A percentile compares a stretch with the other conserved stretches of the same genome.
These are phyloP conservation scores for Botrytis cinerea DNA, from an alignment of 2,329 filamentous ascomycete species.

Conservation along the genomic window DNA sequence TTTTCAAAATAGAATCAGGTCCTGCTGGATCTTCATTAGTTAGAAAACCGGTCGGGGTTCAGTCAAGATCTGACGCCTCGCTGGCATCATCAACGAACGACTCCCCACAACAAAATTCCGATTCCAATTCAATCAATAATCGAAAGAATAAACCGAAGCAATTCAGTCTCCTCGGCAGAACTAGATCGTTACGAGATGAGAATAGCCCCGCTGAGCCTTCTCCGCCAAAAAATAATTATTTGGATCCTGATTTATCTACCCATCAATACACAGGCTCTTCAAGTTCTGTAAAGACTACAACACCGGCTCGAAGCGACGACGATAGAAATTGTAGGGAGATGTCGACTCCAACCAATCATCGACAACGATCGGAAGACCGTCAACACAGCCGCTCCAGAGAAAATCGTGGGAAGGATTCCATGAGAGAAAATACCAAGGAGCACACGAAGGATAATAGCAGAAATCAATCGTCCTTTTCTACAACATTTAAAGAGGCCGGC, in stretches of 20 bases:
- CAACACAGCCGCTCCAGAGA: conserved; percentile 47
- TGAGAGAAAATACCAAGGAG: conserved; percentile 37
- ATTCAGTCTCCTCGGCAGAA: conserved; percentile 44
- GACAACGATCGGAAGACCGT: conserved; percentile 76
- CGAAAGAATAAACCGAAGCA: conserved; percentile 41
- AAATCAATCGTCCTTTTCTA: conserved; percentile 44
- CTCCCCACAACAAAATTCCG: conserved; percentile 27
- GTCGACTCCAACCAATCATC: conserved; percentile 58
- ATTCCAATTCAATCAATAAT: conserved; percentile 27
- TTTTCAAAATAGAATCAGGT: conserved; percentile 32
- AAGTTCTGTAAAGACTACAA: conserved; percentile 56
- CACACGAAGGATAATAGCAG: conserved; percentile 26
- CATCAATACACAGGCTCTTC: conserved; percentile 41
- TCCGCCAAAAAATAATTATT: conserved; percentile 24
- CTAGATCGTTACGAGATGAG: conserved; percentile 49
- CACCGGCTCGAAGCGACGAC: conserved; percentile 57
- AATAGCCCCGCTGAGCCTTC: conserved; percentile 29
- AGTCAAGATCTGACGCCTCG: conserved; percentile 37
- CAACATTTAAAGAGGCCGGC: conserved; percentile 60
- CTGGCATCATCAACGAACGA: conserved; percentile 30
- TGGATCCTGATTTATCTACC: conserved; percentile 36
- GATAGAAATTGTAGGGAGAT: conserved; percentile 67
- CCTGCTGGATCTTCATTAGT: conserved; percentile 32
- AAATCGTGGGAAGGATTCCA: conserved; percentile 42
- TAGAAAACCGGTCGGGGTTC: conserved; percentile 38